Conservation (phyloP, 2,329 filamentous ascomycete genomes). For the Exophiala phaeomuriformis region DNA sequence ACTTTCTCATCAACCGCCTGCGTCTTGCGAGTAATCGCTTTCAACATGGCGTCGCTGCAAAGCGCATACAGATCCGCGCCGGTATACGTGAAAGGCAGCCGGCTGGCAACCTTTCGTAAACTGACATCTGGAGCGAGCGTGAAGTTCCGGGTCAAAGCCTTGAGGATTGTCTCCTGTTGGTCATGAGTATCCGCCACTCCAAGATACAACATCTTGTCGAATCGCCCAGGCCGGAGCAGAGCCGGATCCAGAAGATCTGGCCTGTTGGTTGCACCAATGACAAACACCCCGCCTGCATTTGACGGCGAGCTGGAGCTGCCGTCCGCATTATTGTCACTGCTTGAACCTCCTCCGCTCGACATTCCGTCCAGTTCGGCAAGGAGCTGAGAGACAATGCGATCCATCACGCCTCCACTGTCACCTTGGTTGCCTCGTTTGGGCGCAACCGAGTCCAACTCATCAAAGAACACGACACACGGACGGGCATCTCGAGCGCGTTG, state of each 20-base stretch:
- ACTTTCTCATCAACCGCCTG: conserved; percentile 78
- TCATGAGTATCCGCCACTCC: conserved; percentile 95
- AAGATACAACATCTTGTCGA: conserved; percentile 97
- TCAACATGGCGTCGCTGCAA: conserved; percentile 97
- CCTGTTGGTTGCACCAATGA: conserved; percentile 91
- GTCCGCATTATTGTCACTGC: conserved; percentile 52
- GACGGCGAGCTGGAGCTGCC: conserved; percentile 25
- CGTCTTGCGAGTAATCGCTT: conserved; percentile 89
- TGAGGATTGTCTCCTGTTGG: conserved; percentile 89
- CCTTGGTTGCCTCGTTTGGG: conserved; percentile 96
- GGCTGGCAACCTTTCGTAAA: conserved; percentile 63
- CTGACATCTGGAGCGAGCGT: conserved; percentile 73
- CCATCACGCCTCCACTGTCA: conserved; percentile 96
- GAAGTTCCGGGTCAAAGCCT: conserved; percentile 93
- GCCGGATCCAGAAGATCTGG: conserved; percentile 90
- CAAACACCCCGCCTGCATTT: conserved; percentile 73
- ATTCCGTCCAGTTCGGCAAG: conserved; percentile 95
- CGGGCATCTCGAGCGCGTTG: conserved; percentile 77
- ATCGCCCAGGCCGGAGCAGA: conserved; percentile 77
- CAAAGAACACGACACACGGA: conserved; percentile 88
- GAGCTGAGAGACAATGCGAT: conserved; percentile 89
- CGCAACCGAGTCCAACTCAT: conserved; percentile 86
- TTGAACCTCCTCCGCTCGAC: conserved; percentile 60
- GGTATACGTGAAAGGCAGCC: conserved; percentile 89
- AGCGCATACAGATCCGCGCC: conserved; percentile 96